These are phyloP conservation scores for Orbilia ellipsospora DNA, from an alignment of 2,329 filamentous ascomycete species.

Conservation along the genomic window DNA sequence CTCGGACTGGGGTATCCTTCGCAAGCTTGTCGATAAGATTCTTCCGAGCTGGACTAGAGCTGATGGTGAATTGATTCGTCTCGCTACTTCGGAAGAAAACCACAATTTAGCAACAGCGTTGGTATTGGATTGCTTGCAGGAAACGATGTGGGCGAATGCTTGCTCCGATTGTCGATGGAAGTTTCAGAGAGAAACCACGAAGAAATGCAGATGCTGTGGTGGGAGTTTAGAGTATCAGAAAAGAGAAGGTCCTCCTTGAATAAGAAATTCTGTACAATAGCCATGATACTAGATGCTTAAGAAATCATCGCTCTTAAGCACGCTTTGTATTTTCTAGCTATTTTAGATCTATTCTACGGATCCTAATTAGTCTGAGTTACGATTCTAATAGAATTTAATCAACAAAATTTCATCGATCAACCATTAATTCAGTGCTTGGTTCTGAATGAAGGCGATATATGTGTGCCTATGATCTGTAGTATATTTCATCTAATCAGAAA, in stretches of 20 bases:
- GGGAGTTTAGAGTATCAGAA: background rate
- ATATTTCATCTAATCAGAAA: too few relatives aligned
- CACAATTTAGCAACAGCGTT: constrained; percentile 6
- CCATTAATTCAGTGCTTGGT: too few relatives aligned
- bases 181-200: background rate
- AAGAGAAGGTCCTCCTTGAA: background rate
- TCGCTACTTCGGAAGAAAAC: background rate
- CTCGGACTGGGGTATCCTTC: background rate
- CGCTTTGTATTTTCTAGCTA: too few relatives aligned
- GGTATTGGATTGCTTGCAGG: constrained; percentile 9
- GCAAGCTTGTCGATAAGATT: constrained; percentile 4
- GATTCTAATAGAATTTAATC: too few relatives aligned
- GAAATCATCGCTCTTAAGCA: too few relatives aligned
- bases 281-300: too few relatives aligned
- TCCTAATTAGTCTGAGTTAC: too few relatives aligned
- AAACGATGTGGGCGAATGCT: constrained; percentile 1
- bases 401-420: too few relatives aligned
- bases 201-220: background rate
- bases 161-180: background rate
- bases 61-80: background rate
- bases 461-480: too few relatives aligned
- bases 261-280: background rate
- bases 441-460: too few relatives aligned
- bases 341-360: too few relatives aligned
- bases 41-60: background rate